Base-by-base conservation (phyloP, 441 rosid species). In the Mallotus repandus region DNA sequence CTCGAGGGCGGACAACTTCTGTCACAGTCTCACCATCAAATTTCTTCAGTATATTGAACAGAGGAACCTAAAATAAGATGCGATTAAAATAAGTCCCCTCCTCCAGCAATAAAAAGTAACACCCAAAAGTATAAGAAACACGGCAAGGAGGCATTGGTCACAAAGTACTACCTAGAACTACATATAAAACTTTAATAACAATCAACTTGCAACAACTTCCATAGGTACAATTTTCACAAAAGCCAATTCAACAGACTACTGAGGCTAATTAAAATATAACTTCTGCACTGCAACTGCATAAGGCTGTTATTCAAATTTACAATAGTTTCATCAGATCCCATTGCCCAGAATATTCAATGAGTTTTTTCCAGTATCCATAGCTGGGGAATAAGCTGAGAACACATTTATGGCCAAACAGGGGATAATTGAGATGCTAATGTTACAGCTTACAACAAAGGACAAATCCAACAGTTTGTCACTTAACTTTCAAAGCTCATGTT, bases 11-110 rank as follows among this genome's bases (percentile, higher is more conserved):
- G 65, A 95, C 98, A 74, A 89, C 94, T 78, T 91, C 94, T 29
- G 99, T 95, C 78, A 91, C 82, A 5, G 85, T 68, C 78, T 91
- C 96, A 74, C 99, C 98, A 81, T 93, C 99, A 82, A 88, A 93
- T 83, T 95, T 95, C 90, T 95, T 93, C 81, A 95, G 77, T 71
- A 91, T 84, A 78, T 91, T 92, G 52, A 91, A 91, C 56, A 93
- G 82, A 74, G 97, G 95, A 76, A 95, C 96, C 99, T 95, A 79
- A 66, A 63, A 78, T 32, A 75, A 74, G 59, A 74, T 69, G 70
- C 12, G 29, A 9, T 29, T 18, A 63, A 70, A 65, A 38, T 55
- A 21, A 72, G 60, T 54, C 22, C 10, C 29, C 55, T 18, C 12
- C 53, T 49, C 12, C 53, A 13, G 15, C 8, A 49, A 49, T 9